Evolutionary conservation across 2,329 filamentous ascomycete species (phyloP), one percentile per base, ranked within the genome.

Genomic region (Amylocarpus encephaloides): DNA sequence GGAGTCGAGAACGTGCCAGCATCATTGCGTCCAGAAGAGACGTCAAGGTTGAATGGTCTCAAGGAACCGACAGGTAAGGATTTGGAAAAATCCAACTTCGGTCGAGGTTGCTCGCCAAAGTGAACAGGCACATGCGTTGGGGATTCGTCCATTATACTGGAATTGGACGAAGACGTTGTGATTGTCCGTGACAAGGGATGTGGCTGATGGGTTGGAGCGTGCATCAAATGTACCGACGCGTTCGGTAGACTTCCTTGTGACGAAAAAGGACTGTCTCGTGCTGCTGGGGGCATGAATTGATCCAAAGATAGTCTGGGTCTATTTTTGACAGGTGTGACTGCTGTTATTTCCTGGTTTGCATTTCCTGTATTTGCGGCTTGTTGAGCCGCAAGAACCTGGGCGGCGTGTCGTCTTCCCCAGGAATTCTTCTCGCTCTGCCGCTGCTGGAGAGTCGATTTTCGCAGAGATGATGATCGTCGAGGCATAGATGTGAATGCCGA

Each of bases 131-230:
- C 73, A 62, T 84, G 81, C 0, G 73, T 87, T 36, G 76, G 85
- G 60, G 82, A 80, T 44, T 92, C 88, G 55, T 91, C 88, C 1
- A 76, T 75, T 39, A 92, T 66, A 63, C 85, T 93, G 5, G 88
- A 92, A 47, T 78, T 82, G 2, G 90, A 94, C 1, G 88, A 92
- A 0, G 90, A 95, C 3, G 90, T 89, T 0, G 88, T 94, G 59
- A 96, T 75, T 0, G 88, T 87, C 55, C 89, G 82, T 6, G 92
- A 95, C 18, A 96, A 74, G 16, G 92, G 92, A 66, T 96, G 92
- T 15, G 86, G 79, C 58, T 82, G 79, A 54, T 77, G 75, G 2
- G 66, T 55, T 46, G 61, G 53, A 18, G 60, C 60, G 44, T 74
- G 76, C 43, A 75, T 58, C 42, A 69, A 66, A 67, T 77, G 82